Evolutionary conservation across 441 rosid genomes (phyloP).

Genomic region (Pelargonium australe): DNA sequence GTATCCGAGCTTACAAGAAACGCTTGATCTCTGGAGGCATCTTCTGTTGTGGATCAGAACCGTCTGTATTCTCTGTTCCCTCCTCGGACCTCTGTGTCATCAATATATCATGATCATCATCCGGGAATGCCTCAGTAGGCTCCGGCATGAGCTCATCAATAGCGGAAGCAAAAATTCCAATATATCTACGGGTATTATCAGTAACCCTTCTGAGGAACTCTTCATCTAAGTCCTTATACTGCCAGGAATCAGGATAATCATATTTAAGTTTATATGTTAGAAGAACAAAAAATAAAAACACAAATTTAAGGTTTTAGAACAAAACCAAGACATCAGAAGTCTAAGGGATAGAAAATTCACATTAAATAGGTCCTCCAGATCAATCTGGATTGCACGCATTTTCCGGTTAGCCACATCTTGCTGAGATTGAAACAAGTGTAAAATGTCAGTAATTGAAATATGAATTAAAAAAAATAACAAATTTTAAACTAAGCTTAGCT

Average conservation of each 20-base stretch:
- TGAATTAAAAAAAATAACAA: neutral
- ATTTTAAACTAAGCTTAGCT: neutral
- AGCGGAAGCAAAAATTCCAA: constrained; percentile 66
- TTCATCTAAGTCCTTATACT: constrained; percentile 67
- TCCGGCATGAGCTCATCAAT: constrained; percentile 82
- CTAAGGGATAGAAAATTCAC: constrained; percentile 30
- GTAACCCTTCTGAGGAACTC: constrained; percentile 68
- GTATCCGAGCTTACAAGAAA: constrained; percentile 58
- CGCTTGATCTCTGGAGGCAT: constrained; percentile 91
- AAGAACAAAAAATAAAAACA: neutral
- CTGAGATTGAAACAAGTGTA: constrained; percentile 29
- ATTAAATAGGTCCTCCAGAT: constrained; percentile 68
- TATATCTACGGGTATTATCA: constrained; percentile 77
- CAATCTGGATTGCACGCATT: constrained; percentile 74
- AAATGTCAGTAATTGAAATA: neutral
- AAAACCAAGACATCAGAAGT: neutral
- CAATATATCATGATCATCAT: constrained; percentile 85
- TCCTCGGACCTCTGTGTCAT: constrained; percentile 93
- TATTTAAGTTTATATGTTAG: neutral
- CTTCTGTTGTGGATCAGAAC: constrained; percentile 61
- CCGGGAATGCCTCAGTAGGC: constrained; percentile 80
- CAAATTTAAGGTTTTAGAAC: constrained; percentile 12
- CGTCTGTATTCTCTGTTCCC: constrained; percentile 46
- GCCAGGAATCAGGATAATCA: constrained; percentile 15
- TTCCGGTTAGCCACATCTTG: constrained; percentile 85